Evolutionary conservation across 2,329 filamentous ascomycete genomes (phyloP).

Genomic region (Paecilomyces fulvus): DNA sequence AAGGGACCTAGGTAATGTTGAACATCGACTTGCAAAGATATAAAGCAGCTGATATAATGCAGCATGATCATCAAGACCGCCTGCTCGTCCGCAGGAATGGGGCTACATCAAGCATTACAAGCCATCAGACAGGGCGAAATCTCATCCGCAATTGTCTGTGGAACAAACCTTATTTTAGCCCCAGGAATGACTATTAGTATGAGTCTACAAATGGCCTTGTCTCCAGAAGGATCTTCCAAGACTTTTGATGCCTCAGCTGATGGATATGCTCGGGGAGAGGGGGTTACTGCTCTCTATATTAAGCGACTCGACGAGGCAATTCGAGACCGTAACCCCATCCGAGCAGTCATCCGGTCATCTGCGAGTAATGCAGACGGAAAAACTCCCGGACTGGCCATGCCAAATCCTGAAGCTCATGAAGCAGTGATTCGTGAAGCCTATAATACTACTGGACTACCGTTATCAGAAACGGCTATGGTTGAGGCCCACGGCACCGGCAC

Average conservation of each 20-base stretch:
- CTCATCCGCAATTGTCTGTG: too few species aligned
- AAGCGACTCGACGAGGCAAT: conserved; percentile 23
- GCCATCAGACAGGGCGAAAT: too few species aligned
- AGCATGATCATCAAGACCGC: too few species aligned
- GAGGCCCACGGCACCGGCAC: conserved; percentile 31
- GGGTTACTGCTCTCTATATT: conserved; percentile 22
- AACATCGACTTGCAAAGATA: too few species aligned
- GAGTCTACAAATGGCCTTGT: conserved; percentile 30
- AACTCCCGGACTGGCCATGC: conserved; percentile 11
- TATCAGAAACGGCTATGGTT: conserved; percentile 22
- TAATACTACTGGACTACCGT: conserved; percentile 16
- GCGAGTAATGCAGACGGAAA: conserved; percentile 22
- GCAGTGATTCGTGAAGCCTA: conserved; percentile 25
- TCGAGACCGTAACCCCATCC: conserved; percentile 24
- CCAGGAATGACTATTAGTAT: conserved; percentile 23
- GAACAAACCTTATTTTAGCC: conserved; percentile 24
- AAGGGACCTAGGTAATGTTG: too few species aligned
- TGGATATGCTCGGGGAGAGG: conserved; percentile 28
- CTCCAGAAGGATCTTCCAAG: conserved; percentile 21
- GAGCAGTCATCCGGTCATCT: conserved; percentile 24
- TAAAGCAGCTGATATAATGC: too few species aligned
- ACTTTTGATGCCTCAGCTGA: conserved; percentile 24
- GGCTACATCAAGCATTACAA: too few species aligned
- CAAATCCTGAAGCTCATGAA: conserved; percentile 15
- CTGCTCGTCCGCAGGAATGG: too few species aligned